These are phyloP conservation scores for Rhodotorula kratochvilovae DNA, from an alignment of 768 basidiomycete genomes.

Conservation along the genomic window DNA sequence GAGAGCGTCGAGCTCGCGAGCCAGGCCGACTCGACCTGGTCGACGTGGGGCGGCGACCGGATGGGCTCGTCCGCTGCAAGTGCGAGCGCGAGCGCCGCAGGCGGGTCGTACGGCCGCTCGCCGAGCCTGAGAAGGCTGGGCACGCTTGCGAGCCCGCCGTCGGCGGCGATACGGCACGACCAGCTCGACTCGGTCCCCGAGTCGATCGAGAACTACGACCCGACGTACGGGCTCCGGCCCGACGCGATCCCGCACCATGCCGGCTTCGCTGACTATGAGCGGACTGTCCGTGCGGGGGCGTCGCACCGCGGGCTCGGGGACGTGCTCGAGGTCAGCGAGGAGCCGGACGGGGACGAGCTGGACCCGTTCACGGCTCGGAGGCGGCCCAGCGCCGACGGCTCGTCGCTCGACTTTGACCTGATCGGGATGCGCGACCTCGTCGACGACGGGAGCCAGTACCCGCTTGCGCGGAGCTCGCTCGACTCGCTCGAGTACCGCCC, in stretches of 20 bases:
- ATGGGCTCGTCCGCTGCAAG: background rate
- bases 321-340: slow-evolving; percentile 44
- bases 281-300: slow-evolving; percentile 54
- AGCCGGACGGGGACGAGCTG: slow-evolving; percentile 47
- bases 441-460: background rate
- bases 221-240: slow-evolving; percentile 89
- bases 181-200: slow-evolving; percentile 54
- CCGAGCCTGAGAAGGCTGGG: background rate
- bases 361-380: slow-evolving; percentile 14
- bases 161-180: slow-evolving; percentile 23
- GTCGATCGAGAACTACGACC: slow-evolving; percentile 79
- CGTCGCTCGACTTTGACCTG: background rate
- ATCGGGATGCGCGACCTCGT: slow-evolving; percentile 11
- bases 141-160: background rate
- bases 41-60: slow-evolving; percentile 12
- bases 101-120: background rate
- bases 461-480: background rate
- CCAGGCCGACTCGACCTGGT: slow-evolving; percentile 35
- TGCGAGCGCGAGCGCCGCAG: background rate
- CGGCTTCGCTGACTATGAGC: slow-evolving; percentile 71
- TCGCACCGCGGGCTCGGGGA: slow-evolving; percentile 47
- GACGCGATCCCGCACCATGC: slow-evolving; percentile 83
- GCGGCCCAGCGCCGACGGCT: background rate
- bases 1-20: slow-evolving; percentile 31
- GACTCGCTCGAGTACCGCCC: slow-evolving; percentile 47